Conservation (phyloP, 2,329 filamentous ascomycete genomes). For the Aspergillus fumigatus region DNA sequence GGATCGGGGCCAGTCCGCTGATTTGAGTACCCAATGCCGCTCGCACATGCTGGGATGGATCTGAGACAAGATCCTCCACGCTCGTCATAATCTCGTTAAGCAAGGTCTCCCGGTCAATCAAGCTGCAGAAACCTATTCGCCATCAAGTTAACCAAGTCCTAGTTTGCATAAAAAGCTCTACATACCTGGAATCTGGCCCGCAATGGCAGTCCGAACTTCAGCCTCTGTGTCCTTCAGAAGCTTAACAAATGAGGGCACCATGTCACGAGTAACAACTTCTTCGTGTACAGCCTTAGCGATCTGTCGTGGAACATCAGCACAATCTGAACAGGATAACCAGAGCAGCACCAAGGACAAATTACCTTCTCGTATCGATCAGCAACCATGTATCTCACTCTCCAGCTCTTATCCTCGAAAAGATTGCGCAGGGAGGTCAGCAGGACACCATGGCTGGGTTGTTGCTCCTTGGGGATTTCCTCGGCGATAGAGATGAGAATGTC, state of each 20-base stretch:
- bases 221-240: constrained; percentile 96
- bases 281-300: constrained; percentile 98
- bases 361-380: constrained; percentile 98
- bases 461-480: constrained; percentile 95
- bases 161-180: constrained; percentile 5
- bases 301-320: constrained; percentile 44
- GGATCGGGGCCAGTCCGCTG: constrained; percentile 89
- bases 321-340: not conserved
- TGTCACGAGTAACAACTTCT: constrained; percentile 87
- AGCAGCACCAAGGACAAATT: constrained; percentile 11
- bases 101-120: constrained; percentile 82
- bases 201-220: constrained; percentile 93
- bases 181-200: constrained; percentile 85
- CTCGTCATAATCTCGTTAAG: constrained; percentile 95
- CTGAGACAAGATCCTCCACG: constrained; percentile 92
- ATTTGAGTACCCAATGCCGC: constrained; percentile 95
- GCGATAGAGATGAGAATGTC: constrained; percentile 95
- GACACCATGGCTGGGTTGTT: constrained; percentile 93
- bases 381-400: constrained; percentile 99
- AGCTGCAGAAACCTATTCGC: constrained; percentile 72
- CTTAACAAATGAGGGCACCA: constrained; percentile 96
- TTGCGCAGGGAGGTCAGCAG: constrained; percentile 84
- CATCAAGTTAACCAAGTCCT: constrained; percentile 16
- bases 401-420: constrained; percentile 98
- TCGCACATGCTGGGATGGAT: constrained; percentile 93